Evolutionary conservation across 192 early-diverging fungal species (phyloP), one percentile per base, ranked within the genome.

Genomic region (Gonapodya prolifera): DNA sequence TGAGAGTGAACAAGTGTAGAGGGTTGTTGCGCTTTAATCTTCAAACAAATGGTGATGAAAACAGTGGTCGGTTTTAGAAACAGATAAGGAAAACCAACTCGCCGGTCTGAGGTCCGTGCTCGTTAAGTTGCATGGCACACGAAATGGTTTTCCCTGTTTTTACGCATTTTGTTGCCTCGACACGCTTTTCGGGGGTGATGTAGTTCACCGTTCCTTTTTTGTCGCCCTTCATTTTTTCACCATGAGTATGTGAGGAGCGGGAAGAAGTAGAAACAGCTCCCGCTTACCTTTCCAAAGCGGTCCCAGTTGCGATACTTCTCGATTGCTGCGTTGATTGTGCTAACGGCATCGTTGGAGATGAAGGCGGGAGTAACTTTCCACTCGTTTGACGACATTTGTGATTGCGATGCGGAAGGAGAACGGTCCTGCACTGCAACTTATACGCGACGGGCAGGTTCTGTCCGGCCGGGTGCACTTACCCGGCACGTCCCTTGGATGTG

Each of bases 81-180:
- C n/a, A n/a, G n/a, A n/a, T n/a, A n/a, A n/a, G n/a, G n/a, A n/a
- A 16, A 23, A 61, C 45, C 23, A 8, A 61, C 45, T 61, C 45
- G 8, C 45, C 71, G 2, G 71, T 73, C 31, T 73, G 71, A 32
- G 71, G 71, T 13, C 71, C 71, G 31, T 30, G 13, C 71, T 73
- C 28, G 71, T 73, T 73, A 8, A 73, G 29, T 8, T 73, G 71
- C 8, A 73, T 2, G 8, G 18, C 16, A 29, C 71, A 73, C 8
- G 71, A 73, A 18, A 73, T 73, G 8, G 71, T 13, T 29, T 73
- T 73, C 8, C 71, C 71, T 18, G 71, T 73, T 32, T 73, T 73
- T 2, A 73, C 71, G 71, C 71, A 73, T 73, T 73, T 73, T 8
- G 71, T 32, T 18, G 71, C 71, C 71, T 73, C 71, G 16, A 73